Base-by-base conservation (phyloP, 2,329 filamentous ascomycete species). In the Phaeosphaeria sp. region DNA sequence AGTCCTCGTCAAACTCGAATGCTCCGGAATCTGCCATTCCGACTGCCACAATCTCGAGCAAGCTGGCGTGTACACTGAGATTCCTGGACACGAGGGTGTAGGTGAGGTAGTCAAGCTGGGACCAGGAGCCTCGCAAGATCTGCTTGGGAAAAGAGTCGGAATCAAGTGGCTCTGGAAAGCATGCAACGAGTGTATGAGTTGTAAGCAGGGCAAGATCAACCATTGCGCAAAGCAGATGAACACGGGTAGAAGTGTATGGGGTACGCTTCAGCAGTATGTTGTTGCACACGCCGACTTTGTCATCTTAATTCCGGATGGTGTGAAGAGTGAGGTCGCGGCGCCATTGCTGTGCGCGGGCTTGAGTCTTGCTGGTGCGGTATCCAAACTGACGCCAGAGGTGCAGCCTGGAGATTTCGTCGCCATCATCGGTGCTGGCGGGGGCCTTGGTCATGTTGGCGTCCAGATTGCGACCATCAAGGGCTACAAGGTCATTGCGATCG, bases 381-480 rank as follows among this genome's bases (percentile, higher is more conserved):
- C 94, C 82, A 94, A 93, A 81, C 90, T 90, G 15, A 90, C 92
- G 76, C 92, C 91, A 0, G 88, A 87, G 47, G 87, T 85, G 25
- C 81, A 84, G 48, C 86, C 91, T 1, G 92, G 92, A 20, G 87
- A 95, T 74, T 89, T 82, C 21, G 87, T 96, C 15, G 92, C 90
- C 62, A 89, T 96, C 65, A 90, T 95, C 54, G 93, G 93, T 68
- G 92, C 92, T 22, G 92, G 91, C 58, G 92, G 92, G 73, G 91
- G 91, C 62, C 84, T 96, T 53, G 92, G 92, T 25, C 88, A 85
- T 54, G 82, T 95, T 65, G 92, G 91, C 18, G 83, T 91, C 65
- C 93, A 97, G 80, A 96, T 96, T 78, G 73, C 74, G 15, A 90
- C 89, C 75, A 92, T 92, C 55, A 96, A 97, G 91, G 93, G 93